Base-by-base conservation (phyloP, 495 filamentous ascomycete genomes). In the Daldinia vernicosa region DNA sequence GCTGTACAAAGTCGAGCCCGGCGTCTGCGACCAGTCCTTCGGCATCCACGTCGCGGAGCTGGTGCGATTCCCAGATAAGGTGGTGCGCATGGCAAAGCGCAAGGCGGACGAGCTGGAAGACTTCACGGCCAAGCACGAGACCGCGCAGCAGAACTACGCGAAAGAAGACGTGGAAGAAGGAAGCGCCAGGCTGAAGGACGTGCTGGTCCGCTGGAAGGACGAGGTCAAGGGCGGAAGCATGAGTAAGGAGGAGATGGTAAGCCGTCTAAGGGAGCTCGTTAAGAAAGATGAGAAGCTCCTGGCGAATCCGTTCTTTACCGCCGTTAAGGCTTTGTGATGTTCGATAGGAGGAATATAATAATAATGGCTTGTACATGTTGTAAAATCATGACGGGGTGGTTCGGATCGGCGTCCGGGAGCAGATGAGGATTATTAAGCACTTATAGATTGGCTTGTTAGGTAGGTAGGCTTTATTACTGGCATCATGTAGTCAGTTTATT, bases 21-120 rank as follows among this genome's bases (percentile, higher is more conserved):
- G 95, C 39, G 90, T 98, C 71, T 97, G 93, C 82, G 95, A 99
- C 77, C 95, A 99, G 79, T 93, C 89, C 39, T 99, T 99, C 80
- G 95, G 95, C 72, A 99, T 99, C 76, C 95, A 99, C 78, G 95
- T 99, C 12, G 95, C 95, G 9, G 95, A 99, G 82, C 88, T 99
- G 1, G 95, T 99, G 8, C 88, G 94, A n/a, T 99, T 99, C 84
- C 95, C 95, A 2, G 89, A 92, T 59, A 99, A 98, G 80, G 95
- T 99, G 5, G 92, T 99, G 60, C 93, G 93, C 73, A 99, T 98
- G 95, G 95, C 95, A 27, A 97, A 96, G 81, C 88, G 95, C 67
- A 98, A 98, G 81, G 95, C 95, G 1, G 95, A 97, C 78, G 95
- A 99, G 84, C 84, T 99, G 17, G 95, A 99, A 79, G 95, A 99